Evolutionary conservation across 352 stramenopile species (phyloP), one percentile per base, ranked within the genome.

Genomic region (Globisporangium uncinulatum): DNA sequence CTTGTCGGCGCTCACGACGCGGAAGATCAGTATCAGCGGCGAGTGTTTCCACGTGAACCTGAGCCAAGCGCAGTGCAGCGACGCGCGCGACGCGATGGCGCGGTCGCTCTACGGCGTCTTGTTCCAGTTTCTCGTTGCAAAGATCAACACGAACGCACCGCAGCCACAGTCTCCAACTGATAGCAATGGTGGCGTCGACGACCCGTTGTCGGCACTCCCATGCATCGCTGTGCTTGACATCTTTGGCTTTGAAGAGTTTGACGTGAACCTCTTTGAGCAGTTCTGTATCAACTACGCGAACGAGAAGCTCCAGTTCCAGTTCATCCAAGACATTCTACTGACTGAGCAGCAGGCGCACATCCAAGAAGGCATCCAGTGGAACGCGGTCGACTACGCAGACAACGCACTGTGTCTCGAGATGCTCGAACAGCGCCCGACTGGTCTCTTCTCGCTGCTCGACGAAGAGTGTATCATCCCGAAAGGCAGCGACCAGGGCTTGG

Each of bases 181-280:
- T 37, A 2, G 13, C 56, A 41, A 66, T 45, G 29, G 50, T 45
- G 29, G 50, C 20, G 9, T n/a, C 41, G 61, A 39, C 46, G 36
- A 31, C 46, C 45, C 15, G 49, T 62, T 65, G 15, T 54, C 64
- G 29, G 54, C 51, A 29, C 29, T 55, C 17, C 69, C 68, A 0
- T 92, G 73, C 20, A 95, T 97, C 45, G 86, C 86, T 4, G 73
- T 97, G 13, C 61, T 97, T 24, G 88, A 97, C 67, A 96, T 97
- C 37, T 97, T 97, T 44, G 88, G 88, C 5, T 97, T 97, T 59
- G 88, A 97, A 66, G 79, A 86, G 55, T 96, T 96, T 57, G 69
- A 87, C 3, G 55, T 79, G 20, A 96, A 96, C 65, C 71, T 79
- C 51, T 85, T 92, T 43, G 80, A 91, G 44, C 83, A 92, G 51